These are phyloP conservation scores for Paramecium octaurelia DNA, from an alignment of 73 alveolate species.

Conservation along the genomic window DNA sequence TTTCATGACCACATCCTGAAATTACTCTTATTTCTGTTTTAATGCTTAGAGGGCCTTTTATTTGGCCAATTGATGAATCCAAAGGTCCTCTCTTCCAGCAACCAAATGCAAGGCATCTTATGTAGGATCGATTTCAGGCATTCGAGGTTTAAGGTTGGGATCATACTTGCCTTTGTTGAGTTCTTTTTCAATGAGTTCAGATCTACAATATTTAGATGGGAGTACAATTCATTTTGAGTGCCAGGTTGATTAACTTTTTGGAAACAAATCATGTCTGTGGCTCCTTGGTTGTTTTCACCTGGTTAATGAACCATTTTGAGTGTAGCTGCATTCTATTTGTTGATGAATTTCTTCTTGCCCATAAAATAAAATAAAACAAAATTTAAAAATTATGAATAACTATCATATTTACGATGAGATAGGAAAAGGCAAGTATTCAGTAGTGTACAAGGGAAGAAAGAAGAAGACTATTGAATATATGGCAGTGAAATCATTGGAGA, in stretches of 20 bases:
- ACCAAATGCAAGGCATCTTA: neutral
- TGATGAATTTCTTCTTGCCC: neutral
- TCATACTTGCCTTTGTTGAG: neutral
- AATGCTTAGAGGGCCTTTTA: neutral
- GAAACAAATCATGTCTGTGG: neutral
- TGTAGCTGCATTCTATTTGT: neutral
- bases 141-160: neutral
- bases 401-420: slow-evolving; percentile 89
- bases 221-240: neutral
- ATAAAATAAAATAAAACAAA: neutral
- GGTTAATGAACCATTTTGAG: neutral
- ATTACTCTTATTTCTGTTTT: neutral
- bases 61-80: neutral
- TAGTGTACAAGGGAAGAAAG: slow-evolving; percentile 96
- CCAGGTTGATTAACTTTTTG: neutral
- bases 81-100: neutral
- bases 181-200: neutral
- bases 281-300: neutral
- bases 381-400: slow-evolving; percentile 75
- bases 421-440: slow-evolving; percentile 88
- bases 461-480: slow-evolving; percentile 91
- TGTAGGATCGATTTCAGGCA: neutral
- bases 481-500: slow-evolving; percentile 93
- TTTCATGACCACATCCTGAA: neutral
- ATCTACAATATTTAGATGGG: neutral